phyloP scores from a whole-genome alignment of 2,329 filamentous ascomycete genomes.

The Graphiopsis chlorocephala region DNA sequence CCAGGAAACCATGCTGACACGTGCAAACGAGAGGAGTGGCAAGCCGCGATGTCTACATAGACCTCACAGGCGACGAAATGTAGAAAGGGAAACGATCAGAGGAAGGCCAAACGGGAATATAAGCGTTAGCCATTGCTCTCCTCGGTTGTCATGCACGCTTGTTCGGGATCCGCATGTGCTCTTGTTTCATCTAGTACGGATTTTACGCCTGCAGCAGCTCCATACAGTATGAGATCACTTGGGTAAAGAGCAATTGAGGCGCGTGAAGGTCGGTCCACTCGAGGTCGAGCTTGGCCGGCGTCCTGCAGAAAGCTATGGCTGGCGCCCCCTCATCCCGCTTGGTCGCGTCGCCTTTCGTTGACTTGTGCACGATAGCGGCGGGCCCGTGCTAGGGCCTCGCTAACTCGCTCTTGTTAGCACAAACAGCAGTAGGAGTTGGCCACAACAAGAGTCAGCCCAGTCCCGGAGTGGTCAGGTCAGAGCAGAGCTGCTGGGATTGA shows the following conservation, averaged over 20 bases:
- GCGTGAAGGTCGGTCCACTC: constrained; percentile 28
- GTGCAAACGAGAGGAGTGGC: constrained; percentile 32
- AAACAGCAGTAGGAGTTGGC: not conserved
- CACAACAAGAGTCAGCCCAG: not conserved
- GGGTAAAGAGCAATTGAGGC: constrained; percentile 20
- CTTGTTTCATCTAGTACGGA: constrained; percentile 25
- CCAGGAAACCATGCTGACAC: constrained; percentile 36
- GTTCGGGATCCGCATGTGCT: constrained; percentile 29
- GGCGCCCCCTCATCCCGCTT: constrained; percentile 26
- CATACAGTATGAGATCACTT: constrained; percentile 30
- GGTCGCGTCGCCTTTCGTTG: constrained; percentile 5
- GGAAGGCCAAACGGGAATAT: constrained; percentile 26
- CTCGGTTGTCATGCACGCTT: constrained; percentile 35
- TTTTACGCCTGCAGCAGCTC: constrained; percentile 23
- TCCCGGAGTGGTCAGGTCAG: not conserved
- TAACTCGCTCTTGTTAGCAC: not conserved
- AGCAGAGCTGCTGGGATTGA: not conserved
- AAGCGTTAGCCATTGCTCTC: constrained; percentile 29
- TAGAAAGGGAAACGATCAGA: constrained; percentile 21
- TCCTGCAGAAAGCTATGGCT: constrained; percentile 29
- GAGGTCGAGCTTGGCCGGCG: constrained; percentile 24
- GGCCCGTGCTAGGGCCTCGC: constrained; percentile 16
- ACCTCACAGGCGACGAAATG: constrained; percentile 24
- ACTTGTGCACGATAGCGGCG: constrained; percentile 12
- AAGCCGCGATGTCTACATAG: constrained; percentile 30